phyloP scores from a whole-genome alignment of 73 alveolate species.

The Uronychia setigera region DNA sequence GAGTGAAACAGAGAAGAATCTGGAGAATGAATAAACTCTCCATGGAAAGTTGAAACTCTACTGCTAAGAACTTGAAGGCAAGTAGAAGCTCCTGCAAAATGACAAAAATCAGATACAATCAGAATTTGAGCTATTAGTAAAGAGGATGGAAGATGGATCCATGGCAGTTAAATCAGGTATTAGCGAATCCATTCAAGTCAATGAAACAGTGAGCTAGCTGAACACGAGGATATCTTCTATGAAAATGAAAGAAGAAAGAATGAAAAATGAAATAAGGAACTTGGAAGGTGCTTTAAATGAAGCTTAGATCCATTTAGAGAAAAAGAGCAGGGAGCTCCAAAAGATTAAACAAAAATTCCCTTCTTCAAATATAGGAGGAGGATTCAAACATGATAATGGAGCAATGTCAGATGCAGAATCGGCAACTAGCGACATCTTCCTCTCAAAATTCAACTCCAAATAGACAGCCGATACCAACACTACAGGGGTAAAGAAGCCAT shows the following conservation, averaged over 20 bases:
- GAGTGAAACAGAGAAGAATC: background rate
- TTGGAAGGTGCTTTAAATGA: background rate
- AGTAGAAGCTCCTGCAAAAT: background rate
- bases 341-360: background rate
- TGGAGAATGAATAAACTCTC: background rate
- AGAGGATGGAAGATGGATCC: background rate
- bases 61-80: background rate
- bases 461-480: background rate
- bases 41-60: background rate
- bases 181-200: background rate
- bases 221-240: background rate
- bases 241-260: background rate
- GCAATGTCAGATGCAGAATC: background rate
- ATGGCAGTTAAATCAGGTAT: background rate
- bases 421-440: background rate
- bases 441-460: conserved; percentile 24
- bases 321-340: conserved; percentile 22
- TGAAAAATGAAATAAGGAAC: background rate
- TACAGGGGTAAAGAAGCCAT: too few species aligned
- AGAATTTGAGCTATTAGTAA: background rate
- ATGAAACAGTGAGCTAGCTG: background rate
- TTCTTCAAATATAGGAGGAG: background rate
- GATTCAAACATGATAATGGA: conserved; percentile 4
- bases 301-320: conserved; percentile 12
- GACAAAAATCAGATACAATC: background rate